These are phyloP conservation scores for Cyclostephanos tholiformis DNA, from an alignment of 108 stramenopile genomes.

Conservation along the genomic window DNA sequence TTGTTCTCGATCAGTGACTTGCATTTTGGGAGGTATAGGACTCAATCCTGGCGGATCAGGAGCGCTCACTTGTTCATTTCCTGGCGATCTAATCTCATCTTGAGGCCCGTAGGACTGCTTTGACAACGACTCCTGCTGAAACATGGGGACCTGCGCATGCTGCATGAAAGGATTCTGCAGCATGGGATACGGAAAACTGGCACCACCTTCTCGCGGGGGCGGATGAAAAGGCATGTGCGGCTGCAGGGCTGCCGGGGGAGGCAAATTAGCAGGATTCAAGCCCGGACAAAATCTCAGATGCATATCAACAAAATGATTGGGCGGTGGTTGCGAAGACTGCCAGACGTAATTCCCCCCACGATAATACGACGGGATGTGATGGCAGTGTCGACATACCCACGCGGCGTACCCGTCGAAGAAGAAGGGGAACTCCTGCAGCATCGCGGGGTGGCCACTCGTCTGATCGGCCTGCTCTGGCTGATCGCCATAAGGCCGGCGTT, in stretches of 20 bases:
- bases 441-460: background rate
- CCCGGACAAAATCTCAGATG: slow-evolving; percentile 47
- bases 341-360: slow-evolving; percentile 52
- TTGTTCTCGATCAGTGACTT: background rate
- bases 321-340: slow-evolving; percentile 43
- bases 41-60: slow-evolving; percentile 15
- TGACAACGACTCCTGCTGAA: background rate
- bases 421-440: slow-evolving; percentile 46
- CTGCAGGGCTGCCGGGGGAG: background rate
- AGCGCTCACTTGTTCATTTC: background rate
- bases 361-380: slow-evolving; percentile 37
- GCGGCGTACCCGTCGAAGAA: slow-evolving; percentile 49
- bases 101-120: slow-evolving; percentile 8
- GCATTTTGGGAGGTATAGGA: slow-evolving; percentile 3
- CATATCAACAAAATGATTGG: slow-evolving; percentile 45
- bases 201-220: background rate
- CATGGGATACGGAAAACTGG: slow-evolving; percentile 8
- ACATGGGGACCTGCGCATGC: background rate
- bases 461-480: slow-evolving; percentile 1
- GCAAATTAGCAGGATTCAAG: slow-evolving; percentile 21
- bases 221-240: slow-evolving; percentile 1
- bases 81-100: background rate
- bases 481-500: background rate
- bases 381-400: slow-evolving; percentile 51
- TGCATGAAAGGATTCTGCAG: slow-evolving; percentile 10